Evolutionary conservation across 2,329 filamentous ascomycete genomes (phyloP).

Genomic region (Sphaerulina musiva): DNA sequence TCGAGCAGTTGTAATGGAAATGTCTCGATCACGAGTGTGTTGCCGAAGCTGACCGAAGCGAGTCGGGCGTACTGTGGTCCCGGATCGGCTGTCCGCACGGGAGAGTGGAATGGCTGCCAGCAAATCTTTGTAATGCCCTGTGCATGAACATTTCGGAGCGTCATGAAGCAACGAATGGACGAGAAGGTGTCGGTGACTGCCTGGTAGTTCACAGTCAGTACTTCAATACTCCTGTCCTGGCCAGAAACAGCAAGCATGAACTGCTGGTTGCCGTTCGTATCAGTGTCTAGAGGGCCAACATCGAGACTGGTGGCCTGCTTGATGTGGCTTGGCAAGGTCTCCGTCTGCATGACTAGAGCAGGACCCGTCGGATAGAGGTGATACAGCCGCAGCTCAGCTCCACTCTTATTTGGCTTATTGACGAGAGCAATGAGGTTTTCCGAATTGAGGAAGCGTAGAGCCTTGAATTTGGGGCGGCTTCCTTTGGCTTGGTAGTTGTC

Average conservation of each 20-base stretch:
- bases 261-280: constrained; percentile 60
- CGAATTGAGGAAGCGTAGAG: constrained; percentile 50
- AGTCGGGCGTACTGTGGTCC: constrained; percentile 62
- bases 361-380: constrained; percentile 55
- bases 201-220: constrained; percentile 72
- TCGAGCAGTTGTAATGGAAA: constrained; percentile 56
- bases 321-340: constrained; percentile 59
- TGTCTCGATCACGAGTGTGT: constrained; percentile 71
- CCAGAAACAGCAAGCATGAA: constrained; percentile 74
- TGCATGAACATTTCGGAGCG: constrained; percentile 50
- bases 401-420: constrained; percentile 50
- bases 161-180: constrained; percentile 46
- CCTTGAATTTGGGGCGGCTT: constrained; percentile 48
- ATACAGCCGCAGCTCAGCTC: constrained; percentile 51
- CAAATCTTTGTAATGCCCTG: constrained; percentile 53
- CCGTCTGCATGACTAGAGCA: constrained; percentile 45
- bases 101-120: constrained; percentile 43
- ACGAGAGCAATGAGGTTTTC: constrained; percentile 49
- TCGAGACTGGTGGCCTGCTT: constrained; percentile 73
- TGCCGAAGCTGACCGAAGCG: constrained; percentile 73
- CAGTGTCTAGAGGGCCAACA: constrained; percentile 59
- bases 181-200: constrained; percentile 42
- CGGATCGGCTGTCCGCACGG: constrained; percentile 29
- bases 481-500: constrained; percentile 24
- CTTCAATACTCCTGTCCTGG: constrained; percentile 68